Evolutionary conservation across 139 green algal genomes (phyloP), one percentile per base, ranked within the genome.

Genomic region (Yamagishiella unicocca): DNA sequence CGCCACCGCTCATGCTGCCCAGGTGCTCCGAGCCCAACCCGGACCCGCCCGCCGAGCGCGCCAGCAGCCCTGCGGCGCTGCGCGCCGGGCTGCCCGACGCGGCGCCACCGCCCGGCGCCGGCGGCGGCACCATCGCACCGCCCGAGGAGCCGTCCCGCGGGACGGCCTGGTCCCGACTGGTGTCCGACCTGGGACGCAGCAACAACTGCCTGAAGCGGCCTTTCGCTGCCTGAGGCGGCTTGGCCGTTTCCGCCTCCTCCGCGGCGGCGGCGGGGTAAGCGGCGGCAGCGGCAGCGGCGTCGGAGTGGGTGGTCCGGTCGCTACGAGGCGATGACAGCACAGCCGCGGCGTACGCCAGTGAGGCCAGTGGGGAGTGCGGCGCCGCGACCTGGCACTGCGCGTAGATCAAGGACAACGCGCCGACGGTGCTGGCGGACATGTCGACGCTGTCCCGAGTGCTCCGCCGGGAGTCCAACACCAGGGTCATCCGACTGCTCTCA

Each of bases 401-500:
- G 66, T 46, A 45, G 4, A 46, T 4, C 66, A 45, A 19, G 17
- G 66, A 74, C 66, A 42, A 46, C 33, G 33, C 35, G 40, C 12
- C 22, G n/a, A 61, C 27, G 71, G 24, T 10, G 68, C 35, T 3
- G 25, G 4, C 4, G 38, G 68, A 19, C 17, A 31, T 21, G 31
- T 68, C 46, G 24, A 71, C 2, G 54, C 76, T 83, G 31, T 83
- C 37, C 29, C 4, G 35, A 0, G 76, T 72, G 21, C 25, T 43
- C 5, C 76, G 22, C 21, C 76, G 35, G 35, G 33, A 55, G 33
- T 71, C 54, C 54, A 83, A 54, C 21, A 83, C 76, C 76, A 83
- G 35, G 21, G 54, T 83, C 76, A 83, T 53, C 50, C 35, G 37
- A 54, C 76, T 83, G 76, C 22, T 27, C 66, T 74, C 66, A 8